These are phyloP conservation scores for Pichia sorboxylosa DNA, from an alignment of 1,139 yeast species.

Conservation along the genomic window DNA sequence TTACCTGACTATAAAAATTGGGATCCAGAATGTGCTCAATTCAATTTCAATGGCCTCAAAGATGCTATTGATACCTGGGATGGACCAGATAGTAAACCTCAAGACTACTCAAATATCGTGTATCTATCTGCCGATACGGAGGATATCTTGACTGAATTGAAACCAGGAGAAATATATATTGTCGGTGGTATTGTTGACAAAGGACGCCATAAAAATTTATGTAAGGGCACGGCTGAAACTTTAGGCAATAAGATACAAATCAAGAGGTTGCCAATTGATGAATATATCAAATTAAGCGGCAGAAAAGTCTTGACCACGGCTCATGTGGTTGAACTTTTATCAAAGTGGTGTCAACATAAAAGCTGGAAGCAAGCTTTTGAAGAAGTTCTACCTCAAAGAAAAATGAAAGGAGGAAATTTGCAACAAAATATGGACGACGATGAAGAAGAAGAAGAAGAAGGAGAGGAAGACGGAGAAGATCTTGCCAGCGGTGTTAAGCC, in stretches of 20 bases:
- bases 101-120: constrained; percentile 33
- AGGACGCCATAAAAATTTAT: constrained; percentile 75
- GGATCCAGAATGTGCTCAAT: constrained; percentile 43
- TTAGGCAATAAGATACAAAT: constrained; percentile 49
- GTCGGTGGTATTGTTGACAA: constrained; percentile 96
- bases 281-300: constrained; percentile 72
- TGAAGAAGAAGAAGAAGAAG: constrained; percentile 1
- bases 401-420: constrained; percentile 26
- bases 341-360: constrained; percentile 65
- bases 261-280: constrained; percentile 78
- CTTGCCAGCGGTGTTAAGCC: neutral
- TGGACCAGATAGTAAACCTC: constrained; percentile 9
- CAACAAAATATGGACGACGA: neutral
- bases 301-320: constrained; percentile 86
- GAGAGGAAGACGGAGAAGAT: constrained; percentile 1
- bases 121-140: constrained; percentile 86
- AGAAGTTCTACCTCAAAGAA: constrained; percentile 71
- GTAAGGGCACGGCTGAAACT: constrained; percentile 68
- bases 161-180: constrained; percentile 63
- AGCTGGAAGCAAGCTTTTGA: constrained; percentile 88
- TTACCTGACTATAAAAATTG: constrained; percentile 50
- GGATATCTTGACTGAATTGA: constrained; percentile 47
- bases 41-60: constrained; percentile 37
- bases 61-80: constrained; percentile 5
- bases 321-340: constrained; percentile 79